phyloP scores from a whole-genome alignment of 176 grass and related monocot genomes.

The Ensete glaucum region DNA sequence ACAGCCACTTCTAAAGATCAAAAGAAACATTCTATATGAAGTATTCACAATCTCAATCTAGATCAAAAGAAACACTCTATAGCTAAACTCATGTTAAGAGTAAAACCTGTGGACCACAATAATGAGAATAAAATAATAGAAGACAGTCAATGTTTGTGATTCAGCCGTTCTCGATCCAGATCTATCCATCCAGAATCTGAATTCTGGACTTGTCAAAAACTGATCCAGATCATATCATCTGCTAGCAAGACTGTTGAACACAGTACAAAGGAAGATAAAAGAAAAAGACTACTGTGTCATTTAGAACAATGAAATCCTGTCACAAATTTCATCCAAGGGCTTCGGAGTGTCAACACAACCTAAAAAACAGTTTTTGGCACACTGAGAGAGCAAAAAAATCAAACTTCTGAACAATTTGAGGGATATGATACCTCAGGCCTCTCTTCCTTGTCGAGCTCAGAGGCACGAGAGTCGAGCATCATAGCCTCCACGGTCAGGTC shows the following conservation, averaged over 20 bases:
- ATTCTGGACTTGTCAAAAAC: not conserved
- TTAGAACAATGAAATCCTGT: not conserved
- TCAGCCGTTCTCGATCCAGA: not conserved
- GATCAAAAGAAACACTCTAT: no score
- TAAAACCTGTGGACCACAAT: no score
- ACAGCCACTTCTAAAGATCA: no score
- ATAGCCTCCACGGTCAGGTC: conserved; percentile 93
- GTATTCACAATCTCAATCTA: no score
- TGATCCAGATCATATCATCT: not conserved
- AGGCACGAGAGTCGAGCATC: conserved; percentile 90
- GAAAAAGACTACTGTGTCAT: not conserved
- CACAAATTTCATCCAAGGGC: not conserved
- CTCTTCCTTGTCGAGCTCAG: conserved; percentile 95
- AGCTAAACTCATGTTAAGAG: no score
- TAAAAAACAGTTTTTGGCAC: not conserved
- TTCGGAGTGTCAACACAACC: not conserved
- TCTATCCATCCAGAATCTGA: not conserved
- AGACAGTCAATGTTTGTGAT: no score
- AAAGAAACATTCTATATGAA: no score
- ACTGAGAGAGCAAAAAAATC: not conserved
- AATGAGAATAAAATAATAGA: no score
- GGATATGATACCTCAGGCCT: conserved; percentile 59
- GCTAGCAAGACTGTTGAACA: not conserved
- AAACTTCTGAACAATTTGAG: not conserved
- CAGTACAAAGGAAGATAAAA: not conserved